Conservation (phyloP, 208 protist genomes). For the Trypanosoma cruzi region DNA sequence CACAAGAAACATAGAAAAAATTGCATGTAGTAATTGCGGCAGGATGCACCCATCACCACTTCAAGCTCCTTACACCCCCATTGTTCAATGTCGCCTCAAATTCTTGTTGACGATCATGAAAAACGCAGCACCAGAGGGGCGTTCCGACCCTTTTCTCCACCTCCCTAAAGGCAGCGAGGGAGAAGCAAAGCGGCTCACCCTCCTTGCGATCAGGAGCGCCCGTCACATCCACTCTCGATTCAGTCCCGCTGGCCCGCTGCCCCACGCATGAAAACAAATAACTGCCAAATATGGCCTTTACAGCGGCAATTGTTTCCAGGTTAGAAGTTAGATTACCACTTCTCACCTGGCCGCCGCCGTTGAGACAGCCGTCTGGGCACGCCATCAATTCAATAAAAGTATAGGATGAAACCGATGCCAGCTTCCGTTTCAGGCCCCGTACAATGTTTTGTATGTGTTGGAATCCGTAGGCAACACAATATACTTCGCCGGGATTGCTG, state of each 20-base stretch:
- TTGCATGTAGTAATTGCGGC: no score
- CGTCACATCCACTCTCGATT: background rate
- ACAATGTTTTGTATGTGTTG: conserved; percentile 98
- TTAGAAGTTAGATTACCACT: conserved; percentile 3
- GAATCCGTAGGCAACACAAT: conserved; percentile 96
- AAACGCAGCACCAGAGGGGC: conserved; percentile 49
- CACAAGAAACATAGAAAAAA: background rate
- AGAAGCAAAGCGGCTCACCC: conserved; percentile 28
- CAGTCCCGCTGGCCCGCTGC: background rate
- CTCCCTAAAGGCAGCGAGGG: conserved; percentile 25
- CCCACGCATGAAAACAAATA: conserved; percentile 12
- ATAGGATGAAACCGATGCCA: conserved; percentile 42
- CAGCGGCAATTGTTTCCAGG: conserved; percentile 14
- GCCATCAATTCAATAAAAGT: conserved; percentile 99
- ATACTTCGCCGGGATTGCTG: conserved; percentile 40
- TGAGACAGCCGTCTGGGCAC: conserved; percentile 97
- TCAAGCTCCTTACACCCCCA: conserved; percentile 66
- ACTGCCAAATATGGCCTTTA: conserved; percentile 20
- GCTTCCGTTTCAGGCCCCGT: conserved; percentile 88
- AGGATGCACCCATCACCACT: conserved; percentile 64
- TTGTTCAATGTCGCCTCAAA: conserved; percentile 56
- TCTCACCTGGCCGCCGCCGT: conserved; percentile 95
- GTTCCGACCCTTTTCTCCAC: conserved; percentile 33
- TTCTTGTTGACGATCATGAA: conserved; percentile 76
- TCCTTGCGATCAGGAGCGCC: background rate